Evolutionary conservation across 2,329 filamentous ascomycete genomes (phyloP).

Genomic region (Fusarium brevicatenulatum): DNA sequence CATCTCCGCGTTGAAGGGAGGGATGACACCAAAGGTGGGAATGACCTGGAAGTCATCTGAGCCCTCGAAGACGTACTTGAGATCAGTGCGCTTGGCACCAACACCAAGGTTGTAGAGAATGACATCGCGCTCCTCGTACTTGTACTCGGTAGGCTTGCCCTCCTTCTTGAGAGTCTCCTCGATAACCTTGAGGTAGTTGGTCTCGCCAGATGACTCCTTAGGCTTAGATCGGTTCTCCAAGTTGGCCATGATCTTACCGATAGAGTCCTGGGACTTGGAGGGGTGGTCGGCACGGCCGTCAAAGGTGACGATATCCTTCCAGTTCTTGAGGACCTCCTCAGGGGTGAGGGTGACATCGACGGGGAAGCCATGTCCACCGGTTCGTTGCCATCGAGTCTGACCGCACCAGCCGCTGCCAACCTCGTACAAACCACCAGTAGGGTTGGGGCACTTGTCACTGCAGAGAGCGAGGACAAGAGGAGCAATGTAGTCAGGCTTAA

Average conservation of each 20-base stretch:
- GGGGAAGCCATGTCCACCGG: constrained; percentile 90
- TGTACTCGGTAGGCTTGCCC: constrained; percentile 77
- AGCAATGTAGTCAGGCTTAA: constrained; percentile 99
- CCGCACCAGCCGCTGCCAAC: constrained; percentile 94
- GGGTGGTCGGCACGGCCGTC: constrained; percentile 90
- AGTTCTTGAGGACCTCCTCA: constrained; percentile 81
- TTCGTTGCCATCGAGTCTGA: constrained; percentile 93
- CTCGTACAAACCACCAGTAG: constrained; percentile 91
- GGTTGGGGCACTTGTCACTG: constrained; percentile 86
- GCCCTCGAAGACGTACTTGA: constrained; percentile 90
- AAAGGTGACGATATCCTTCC: constrained; percentile 85
- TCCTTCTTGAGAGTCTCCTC: constrained; percentile 78
- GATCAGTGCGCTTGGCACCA: constrained; percentile 88
- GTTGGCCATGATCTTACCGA: constrained; percentile 83
- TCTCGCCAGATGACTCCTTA: constrained; percentile 57
- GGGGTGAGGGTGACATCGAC: constrained; percentile 84
- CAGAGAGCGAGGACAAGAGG: constrained; percentile 86
- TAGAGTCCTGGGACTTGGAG: constrained; percentile 77
- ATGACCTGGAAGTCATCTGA: constrained; percentile 91
- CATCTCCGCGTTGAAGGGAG: constrained; percentile 85
- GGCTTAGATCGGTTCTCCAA: constrained; percentile 77
- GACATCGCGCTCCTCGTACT: constrained; percentile 85
- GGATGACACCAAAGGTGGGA: constrained; percentile 95
- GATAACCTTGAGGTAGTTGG: constrained; percentile 79
- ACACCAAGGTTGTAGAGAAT: constrained; percentile 97